phyloP scores from a whole-genome alignment of 768 basidiomycete species.

The Flagelloscypha sp. region DNA sequence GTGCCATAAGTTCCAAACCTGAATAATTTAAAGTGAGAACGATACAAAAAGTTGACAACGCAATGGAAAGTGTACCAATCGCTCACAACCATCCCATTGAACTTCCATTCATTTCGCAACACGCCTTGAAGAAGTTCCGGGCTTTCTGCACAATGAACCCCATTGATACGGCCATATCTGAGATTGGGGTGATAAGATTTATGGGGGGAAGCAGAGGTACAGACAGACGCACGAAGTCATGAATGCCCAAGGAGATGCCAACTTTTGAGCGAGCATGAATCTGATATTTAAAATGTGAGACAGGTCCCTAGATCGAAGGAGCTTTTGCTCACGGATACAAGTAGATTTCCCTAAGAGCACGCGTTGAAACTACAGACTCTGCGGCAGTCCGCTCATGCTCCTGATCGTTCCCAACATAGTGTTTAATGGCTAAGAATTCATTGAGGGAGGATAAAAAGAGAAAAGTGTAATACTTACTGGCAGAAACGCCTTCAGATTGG shows the following conservation, averaged over 20 bases:
- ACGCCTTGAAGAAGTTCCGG: conserved; percentile 49
- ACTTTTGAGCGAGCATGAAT: conserved; percentile 61
- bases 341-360: conserved; percentile 66
- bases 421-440: conserved; percentile 49
- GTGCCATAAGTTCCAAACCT: conserved; percentile 71
- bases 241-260: conserved; percentile 52
- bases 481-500: conserved; percentile 56
- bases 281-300: conserved; percentile 20
- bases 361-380: conserved; percentile 54
- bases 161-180: conserved; percentile 69
- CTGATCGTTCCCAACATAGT: conserved; percentile 68
- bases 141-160: conserved; percentile 64
- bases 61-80: conserved; percentile 48
- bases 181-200: background rate
- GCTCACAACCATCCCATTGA: conserved; percentile 62
- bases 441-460: background rate
- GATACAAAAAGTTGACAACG: background rate
- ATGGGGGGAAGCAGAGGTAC: conserved; percentile 1
- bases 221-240: conserved; percentile 49
- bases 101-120: conserved; percentile 70
- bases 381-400: conserved; percentile 62
- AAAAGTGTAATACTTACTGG: conserved; percentile 26
- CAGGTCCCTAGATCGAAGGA: background rate
- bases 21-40: background rate
- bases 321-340: conserved; percentile 47